phyloP scores from a whole-genome alignment of 2,329 filamentous ascomycete species.

The Lomentospora prolificans region DNA sequence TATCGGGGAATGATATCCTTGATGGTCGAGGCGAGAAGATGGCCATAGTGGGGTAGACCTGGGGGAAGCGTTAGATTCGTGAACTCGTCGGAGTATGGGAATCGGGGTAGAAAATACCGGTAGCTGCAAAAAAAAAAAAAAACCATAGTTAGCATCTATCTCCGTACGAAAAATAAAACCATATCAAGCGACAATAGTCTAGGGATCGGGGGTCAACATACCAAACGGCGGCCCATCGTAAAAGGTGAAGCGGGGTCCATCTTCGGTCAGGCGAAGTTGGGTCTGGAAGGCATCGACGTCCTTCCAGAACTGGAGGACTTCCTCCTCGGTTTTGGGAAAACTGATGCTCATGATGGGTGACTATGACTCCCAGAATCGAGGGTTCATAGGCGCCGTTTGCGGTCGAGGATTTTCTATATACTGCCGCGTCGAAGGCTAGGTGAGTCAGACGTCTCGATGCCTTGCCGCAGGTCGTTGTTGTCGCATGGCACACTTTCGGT shows the following conservation, averaged over 20 bases:
- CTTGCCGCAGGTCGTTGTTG: neutral
- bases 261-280: constrained; percentile 53
- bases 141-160: constrained; percentile 4
- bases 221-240: constrained; percentile 75
- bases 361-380: neutral
- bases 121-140: constrained; percentile 10
- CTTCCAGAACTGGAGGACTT: constrained; percentile 14
- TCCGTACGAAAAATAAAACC: neutral
- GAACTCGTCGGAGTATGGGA: neutral
- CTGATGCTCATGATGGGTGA: constrained; percentile 13
- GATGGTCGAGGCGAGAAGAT: constrained; percentile 76
- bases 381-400: neutral
- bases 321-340: constrained; percentile 15
- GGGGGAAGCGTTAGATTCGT: neutral
- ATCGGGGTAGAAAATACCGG: constrained; percentile 8
- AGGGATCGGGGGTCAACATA: constrained; percentile 6
- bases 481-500: neutral
- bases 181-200: neutral
- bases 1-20: constrained; percentile 88
- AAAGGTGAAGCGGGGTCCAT: constrained; percentile 80
- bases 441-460: neutral
- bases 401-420: neutral
- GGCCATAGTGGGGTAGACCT: constrained; percentile 30
- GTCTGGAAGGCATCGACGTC: constrained; percentile 17
- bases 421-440: neutral